These are phyloP conservation scores for Candida railenensis DNA, from an alignment of 805 yeast genomes.

Conservation along the genomic window DNA sequence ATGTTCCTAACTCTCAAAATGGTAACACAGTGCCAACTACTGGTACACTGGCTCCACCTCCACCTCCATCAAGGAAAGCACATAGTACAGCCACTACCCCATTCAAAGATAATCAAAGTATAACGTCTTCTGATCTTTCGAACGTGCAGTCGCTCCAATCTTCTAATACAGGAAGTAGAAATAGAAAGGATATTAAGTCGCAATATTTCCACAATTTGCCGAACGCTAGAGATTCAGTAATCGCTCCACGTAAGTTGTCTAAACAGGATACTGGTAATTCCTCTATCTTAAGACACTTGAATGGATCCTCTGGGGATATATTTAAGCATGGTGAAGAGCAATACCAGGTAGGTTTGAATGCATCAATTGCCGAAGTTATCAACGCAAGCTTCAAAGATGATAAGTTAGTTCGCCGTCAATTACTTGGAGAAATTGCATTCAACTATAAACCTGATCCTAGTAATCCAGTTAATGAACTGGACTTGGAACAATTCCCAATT, in stretches of 20 bases:
- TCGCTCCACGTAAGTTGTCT: conserved; percentile 19
- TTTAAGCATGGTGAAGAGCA: conserved; percentile 44
- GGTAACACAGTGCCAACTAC: conserved; percentile 7
- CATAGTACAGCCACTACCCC: conserved; percentile 24
- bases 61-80: conserved; percentile 57
- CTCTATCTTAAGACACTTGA: conserved; percentile 13
- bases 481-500: conserved; percentile 28
- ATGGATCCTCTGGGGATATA: conserved; percentile 12
- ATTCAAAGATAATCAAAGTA: conserved; percentile 11
- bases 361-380: conserved; percentile 83
- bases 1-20: conserved; percentile 6
- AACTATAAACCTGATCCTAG: conserved; percentile 47
- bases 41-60: conserved; percentile 37
- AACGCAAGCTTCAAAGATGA: conserved; percentile 77
- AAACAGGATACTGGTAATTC: conserved; percentile 43
- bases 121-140: conserved; percentile 1
- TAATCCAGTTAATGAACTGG: background rate
- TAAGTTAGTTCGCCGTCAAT: conserved; percentile 52
- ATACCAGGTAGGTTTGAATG: conserved; percentile 65
- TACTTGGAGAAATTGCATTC: conserved; percentile 85
- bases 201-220: conserved; percentile 48
- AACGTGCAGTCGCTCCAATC: conserved; percentile 20
- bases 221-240: conserved; percentile 32
- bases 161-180: conserved; percentile 31
- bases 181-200: conserved; percentile 44